Base-by-base conservation (phyloP, 371 early-diverging fungal species). In the Mortierella sp. region DNA sequence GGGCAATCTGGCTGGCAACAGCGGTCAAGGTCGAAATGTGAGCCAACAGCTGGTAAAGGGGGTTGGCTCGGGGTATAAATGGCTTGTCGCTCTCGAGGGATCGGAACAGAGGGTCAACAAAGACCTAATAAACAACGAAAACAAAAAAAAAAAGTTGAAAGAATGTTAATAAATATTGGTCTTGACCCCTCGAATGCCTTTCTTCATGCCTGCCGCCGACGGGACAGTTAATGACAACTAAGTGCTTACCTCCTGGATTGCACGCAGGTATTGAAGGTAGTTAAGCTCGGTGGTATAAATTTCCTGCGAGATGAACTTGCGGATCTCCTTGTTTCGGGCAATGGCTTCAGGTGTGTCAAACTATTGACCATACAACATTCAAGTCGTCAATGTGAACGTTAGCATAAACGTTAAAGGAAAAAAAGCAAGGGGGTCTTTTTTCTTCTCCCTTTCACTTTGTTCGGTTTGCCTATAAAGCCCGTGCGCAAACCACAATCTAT, bases 251-350 rank as follows among this genome's bases (percentile, higher is more conserved):
- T 86, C 86, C 57, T 86, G 74, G 54, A 86, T 75, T 10, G 78
- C 78, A 50, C 75, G 82, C 80, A 86, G n/a, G 78, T 82, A 86
- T 73, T 86, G 86, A 47, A 86, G 70, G 31, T 82, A 86, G 77
- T 86, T 86, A 34, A 80, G 75, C 48, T 86, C 86, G 3, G 86
- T 86, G 34, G 86, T 86, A 50, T 82, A 82, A 63, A 86, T 86
- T 76, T 86, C 86, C 55, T 86, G 82, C n/a, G 85, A 81, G 44
- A 85, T 85, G 48, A 85, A 85, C 75, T 81, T 81, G 80, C 85
- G 85, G 60, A 85, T 85, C 77, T 85, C 85, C 73, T 79, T 81
- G 70, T 85, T 85, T 38, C 82, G 76, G 26, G 85, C 82, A 65
- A 85, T 80, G 16, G 85, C 81, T 31, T 85, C 82, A 0, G 85